Evolutionary conservation across 2,329 filamentous ascomycete genomes (phyloP), one percentile per base, ranked within the genome.

Genomic region (Cytospora piceae): DNA sequence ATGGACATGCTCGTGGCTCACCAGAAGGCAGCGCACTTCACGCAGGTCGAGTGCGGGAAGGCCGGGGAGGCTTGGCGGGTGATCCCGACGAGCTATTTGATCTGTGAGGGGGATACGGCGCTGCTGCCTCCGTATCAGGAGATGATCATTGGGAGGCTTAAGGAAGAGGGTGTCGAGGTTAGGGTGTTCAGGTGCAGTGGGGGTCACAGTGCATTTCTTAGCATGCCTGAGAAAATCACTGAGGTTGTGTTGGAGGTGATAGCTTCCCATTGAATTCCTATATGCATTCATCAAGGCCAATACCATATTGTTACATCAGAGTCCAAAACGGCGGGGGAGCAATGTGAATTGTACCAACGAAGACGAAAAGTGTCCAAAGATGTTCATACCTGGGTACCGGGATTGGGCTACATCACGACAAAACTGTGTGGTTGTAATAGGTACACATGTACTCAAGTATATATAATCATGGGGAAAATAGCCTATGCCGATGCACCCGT

Each of bases 31-130:
- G 61, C 53, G 2, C 39, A 49, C 39, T 49, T 55, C 29, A 46
- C 57, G 11, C 22, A 49, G 17, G 37, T 46, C 4, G 37, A 49
- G 4, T 24, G 20, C 20, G 39, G 53, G 27, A 65, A 57, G 59
- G 59, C 64, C 34, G 34, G 34, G 34, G 34, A 37, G 24, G 64
- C 52, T 15, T 66, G 61, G 39, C 55, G 64, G 57, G 46, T 58
- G 31, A 51, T 66, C 15, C 64, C 64, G n/a, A 49, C 60, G 53
- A 66, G 58, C 58, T 66, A 66, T 3, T 8, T 66, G 29, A 39
- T 66, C 7, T 66, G 64, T n/a, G 64, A 66, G 46, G 42, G 15
- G 7, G 64, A 66, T 34, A 57, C 54, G 1, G 64, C 64, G 27
- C 49, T 63, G 52, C 12, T 61, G 5, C 49, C 58, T 4, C 22